Base-by-base conservation (phyloP, 1,284 basidiomycete species). In the Entoloma clypeatum region DNA sequence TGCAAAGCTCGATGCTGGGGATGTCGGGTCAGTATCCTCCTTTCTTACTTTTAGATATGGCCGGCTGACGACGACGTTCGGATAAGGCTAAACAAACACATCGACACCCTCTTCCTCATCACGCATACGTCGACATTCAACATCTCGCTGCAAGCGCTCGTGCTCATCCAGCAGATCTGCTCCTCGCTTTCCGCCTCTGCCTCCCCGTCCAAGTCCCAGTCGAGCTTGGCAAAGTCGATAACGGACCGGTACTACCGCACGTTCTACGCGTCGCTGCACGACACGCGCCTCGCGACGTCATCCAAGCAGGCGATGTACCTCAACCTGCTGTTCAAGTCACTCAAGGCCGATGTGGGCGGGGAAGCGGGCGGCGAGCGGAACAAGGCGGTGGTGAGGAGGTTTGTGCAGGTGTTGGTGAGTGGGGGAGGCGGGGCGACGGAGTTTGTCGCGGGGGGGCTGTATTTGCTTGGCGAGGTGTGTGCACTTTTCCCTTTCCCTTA, bases 231-330 rank as follows among this genome's bases (percentile, higher is more conserved):
- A 4, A 71, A 69, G 41, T 68, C 79, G 1, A 75, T 93, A 10
- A 72, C 76, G 2, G 83, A 92, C 54, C 77, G 96, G 24, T 99
- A 92, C 69, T 97, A 93, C 67, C 81, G 92, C 34, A 83, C 91
- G 0, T 70, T 99, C 0, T 99, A 99, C 59, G 80, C 85, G 21
- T 94, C 92, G 2, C 69, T 99, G 5, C 78, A 88, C 25, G 95
- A 99, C 56, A 68, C 72, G 0, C 82, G 96, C 8, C 74, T 99
- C 4, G 74, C 82, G 11, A 74, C 75, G 1, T 92, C 92, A 11
- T 90, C 87, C 21, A 98, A 99, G 61, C 93, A 98, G 62, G 92
- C 94, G 6, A 91, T 99, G 85, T 99, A 97, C 63, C 77, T 99
- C 51, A 99, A 99, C 61, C 68, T 99, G 14, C 65, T 98, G 14